Conservation (phyloP, 305 asterid species). For the Rubia peregrina region DNA sequence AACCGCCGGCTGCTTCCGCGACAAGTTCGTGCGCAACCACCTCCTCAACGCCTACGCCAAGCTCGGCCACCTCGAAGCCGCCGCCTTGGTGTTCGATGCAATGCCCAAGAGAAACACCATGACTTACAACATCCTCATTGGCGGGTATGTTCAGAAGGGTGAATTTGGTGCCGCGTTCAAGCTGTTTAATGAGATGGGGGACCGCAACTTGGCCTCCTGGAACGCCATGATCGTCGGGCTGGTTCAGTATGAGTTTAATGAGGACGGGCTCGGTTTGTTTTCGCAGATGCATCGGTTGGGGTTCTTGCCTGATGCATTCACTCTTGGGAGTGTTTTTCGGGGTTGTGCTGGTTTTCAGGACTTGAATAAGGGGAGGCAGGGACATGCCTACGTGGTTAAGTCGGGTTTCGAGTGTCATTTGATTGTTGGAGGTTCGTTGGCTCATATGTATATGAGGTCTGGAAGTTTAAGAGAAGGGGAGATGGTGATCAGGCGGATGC, state of each 20-base stretch:
- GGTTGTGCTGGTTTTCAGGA: constrained; percentile 93
- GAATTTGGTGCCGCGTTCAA: constrained; percentile 45
- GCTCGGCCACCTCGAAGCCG: constrained; percentile 37
- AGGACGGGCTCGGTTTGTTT: constrained; percentile 51
- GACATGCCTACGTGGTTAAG: constrained; percentile 45
- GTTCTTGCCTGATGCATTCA: constrained; percentile 57
- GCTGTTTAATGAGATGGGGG: constrained; percentile 57
- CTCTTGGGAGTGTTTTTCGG: constrained; percentile 69
- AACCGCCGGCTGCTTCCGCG: constrained; percentile 42
- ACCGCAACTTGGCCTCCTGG: constrained; percentile 77
- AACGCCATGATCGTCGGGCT: constrained; percentile 71
- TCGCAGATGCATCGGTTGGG: constrained; percentile 48
- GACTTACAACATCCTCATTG: constrained; percentile 73
- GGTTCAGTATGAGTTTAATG: constrained; percentile 51
- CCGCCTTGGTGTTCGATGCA: constrained; percentile 45
- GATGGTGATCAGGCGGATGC: constrained; percentile 50
- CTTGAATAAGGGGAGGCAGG: constrained; percentile 59
- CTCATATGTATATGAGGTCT: constrained; percentile 82
- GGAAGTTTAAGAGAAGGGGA: constrained; percentile 61
- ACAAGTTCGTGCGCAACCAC: constrained; percentile 63
- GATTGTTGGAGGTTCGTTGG: constrained; percentile 66
- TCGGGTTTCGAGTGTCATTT: constrained; percentile 49
- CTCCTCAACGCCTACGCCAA: constrained; percentile 54
- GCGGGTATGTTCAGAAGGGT: constrained; percentile 57
- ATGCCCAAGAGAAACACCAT: constrained; percentile 63